Percentiles rank a stretch among this genome's conserved stretches.
Conservation (phyloP, 768 basidiomycete species). For the Heimioporus sp. region DNA sequence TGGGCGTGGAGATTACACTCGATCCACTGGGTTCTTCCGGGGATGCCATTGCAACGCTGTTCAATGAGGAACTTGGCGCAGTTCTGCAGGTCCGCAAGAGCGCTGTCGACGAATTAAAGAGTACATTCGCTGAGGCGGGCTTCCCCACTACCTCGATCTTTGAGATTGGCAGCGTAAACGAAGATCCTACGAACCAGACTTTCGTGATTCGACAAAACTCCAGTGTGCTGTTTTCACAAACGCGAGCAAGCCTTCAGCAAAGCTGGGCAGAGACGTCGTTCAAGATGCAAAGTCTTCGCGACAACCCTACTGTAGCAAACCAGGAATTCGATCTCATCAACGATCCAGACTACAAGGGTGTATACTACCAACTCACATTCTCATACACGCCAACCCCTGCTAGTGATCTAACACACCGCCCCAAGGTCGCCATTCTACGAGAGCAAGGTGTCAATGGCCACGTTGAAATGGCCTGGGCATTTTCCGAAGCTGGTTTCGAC, state of each 20-base stretch:
- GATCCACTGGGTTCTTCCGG: slow-evolving; percentile 50
- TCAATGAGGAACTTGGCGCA: slow-evolving; percentile 96
- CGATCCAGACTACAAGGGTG: slow-evolving; percentile 53
- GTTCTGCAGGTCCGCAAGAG: slow-evolving; percentile 79
- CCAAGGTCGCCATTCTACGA: slow-evolving; percentile 91
- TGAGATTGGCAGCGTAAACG: slow-evolving; percentile 67
- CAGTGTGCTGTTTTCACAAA: slow-evolving; percentile 56
- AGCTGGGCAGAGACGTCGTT: slow-evolving; percentile 96
- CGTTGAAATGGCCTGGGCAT: slow-evolving; percentile 98
- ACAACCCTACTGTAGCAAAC: slow-evolving; percentile 71
- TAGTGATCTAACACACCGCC: slow-evolving; percentile 50
- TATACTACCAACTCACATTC: slow-evolving; percentile 78
- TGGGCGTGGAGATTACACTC: slow-evolving; percentile 74
- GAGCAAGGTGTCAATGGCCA: slow-evolving; percentile 99
- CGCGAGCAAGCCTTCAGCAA: slow-evolving; percentile 71
- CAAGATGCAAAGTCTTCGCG: slow-evolving; percentile 86
- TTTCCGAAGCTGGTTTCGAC: slow-evolving; percentile 90
- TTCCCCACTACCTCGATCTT: slow-evolving; percentile 80
- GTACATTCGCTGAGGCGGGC: slow-evolving; percentile 62
- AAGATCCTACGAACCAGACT: slow-evolving; percentile 52
- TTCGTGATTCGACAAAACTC: slow-evolving; percentile 59
- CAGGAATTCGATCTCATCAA: slow-evolving; percentile 83
- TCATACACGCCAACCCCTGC: slow-evolving; percentile 31
- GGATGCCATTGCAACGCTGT: slow-evolving; percentile 70
- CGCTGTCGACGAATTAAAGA: slow-evolving; percentile 52